Conservation (phyloP, 148 eudicot species). For the Diospyros lotus region DNA sequence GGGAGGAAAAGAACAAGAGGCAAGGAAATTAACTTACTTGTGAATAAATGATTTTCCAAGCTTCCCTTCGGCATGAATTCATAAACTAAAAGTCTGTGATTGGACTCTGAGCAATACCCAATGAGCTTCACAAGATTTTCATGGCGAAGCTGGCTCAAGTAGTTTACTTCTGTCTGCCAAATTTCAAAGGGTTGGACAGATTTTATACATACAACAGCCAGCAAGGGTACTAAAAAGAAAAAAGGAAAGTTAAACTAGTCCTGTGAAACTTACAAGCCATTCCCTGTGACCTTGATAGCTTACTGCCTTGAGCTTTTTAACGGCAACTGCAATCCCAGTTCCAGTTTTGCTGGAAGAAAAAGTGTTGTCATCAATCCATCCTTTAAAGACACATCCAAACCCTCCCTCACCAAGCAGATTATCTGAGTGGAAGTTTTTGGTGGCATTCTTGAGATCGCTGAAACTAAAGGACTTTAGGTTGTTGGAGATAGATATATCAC, state of each 20-base stretch:
- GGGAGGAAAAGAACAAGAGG: too few relatives aligned
- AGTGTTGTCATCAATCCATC: slow-evolving; percentile 77
- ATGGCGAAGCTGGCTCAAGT: slow-evolving; percentile 70
- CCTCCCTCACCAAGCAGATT: slow-evolving; percentile 90
- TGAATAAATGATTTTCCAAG: slow-evolving; percentile 79
- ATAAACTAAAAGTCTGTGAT: slow-evolving; percentile 71
- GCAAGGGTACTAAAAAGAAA: not conserved
- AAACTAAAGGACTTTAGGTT: slow-evolving; percentile 53
- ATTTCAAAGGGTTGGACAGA: not conserved
- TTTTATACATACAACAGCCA: not conserved
- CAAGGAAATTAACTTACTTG: slow-evolving; percentile 46
- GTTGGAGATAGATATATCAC: slow-evolving; percentile 50
- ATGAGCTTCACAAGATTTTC: slow-evolving; percentile 72
- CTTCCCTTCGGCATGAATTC: slow-evolving; percentile 89
- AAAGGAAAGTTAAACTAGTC: not conserved
- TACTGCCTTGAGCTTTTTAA: slow-evolving; percentile 77
- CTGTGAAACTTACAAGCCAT: slow-evolving; percentile 66
- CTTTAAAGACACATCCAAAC: slow-evolving; percentile 77
- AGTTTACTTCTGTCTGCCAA: slow-evolving; percentile 78
- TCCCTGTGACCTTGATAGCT: slow-evolving; percentile 91
- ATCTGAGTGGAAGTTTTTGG: slow-evolving; percentile 69
- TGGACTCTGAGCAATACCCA: slow-evolving; percentile 73
- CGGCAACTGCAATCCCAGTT: slow-evolving; percentile 79
- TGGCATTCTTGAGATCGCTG: slow-evolving; percentile 61
- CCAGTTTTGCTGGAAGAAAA: slow-evolving; percentile 70